Conservation (phyloP, 2,329 filamentous ascomycete genomes). For the Botrytis medusae region DNA sequence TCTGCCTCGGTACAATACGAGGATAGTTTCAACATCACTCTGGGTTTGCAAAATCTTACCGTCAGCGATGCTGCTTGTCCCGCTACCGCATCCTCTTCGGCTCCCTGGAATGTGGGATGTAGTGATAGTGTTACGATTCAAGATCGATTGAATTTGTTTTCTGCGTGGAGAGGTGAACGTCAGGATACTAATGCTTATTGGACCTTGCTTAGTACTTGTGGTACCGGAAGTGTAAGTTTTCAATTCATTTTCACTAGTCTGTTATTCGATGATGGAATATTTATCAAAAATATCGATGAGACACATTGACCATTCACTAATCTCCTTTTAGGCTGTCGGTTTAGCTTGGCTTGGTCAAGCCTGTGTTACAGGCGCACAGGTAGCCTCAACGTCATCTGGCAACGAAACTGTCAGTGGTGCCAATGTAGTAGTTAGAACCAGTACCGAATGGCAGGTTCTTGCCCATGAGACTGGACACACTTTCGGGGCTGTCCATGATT, state of each 20-base stretch:
- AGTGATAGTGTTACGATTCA: slow-evolving; percentile 63
- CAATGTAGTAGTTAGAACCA: slow-evolving; percentile 84
- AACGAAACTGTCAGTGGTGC: slow-evolving; percentile 78
- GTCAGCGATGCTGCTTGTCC: slow-evolving; percentile 77
- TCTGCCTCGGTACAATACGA: slow-evolving; percentile 86
- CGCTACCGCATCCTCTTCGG: slow-evolving; percentile 60
- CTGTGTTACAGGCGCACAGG: slow-evolving; percentile 62
- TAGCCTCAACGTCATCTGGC: slow-evolving; percentile 49
- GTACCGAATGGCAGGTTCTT: slow-evolving; percentile 91
- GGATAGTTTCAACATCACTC: slow-evolving; percentile 87
- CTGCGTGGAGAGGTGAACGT: slow-evolving; percentile 77
- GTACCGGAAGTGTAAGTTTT: slow-evolving; percentile 59
- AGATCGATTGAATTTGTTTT: slow-evolving; percentile 82
- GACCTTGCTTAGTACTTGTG: slow-evolving; percentile 72
- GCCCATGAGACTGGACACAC: slow-evolving; percentile 94
- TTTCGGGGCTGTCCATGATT: slow-evolving; percentile 95
- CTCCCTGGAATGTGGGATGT: slow-evolving; percentile 84
- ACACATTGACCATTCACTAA: background rate
- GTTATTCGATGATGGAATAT: background rate
- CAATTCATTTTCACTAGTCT: background rate
- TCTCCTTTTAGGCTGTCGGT: slow-evolving; percentile 63
- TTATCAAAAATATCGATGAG: background rate
- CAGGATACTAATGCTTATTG: slow-evolving; percentile 86
- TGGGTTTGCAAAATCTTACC: slow-evolving; percentile 83
- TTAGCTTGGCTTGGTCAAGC: slow-evolving; percentile 91